Base-by-base conservation (phyloP, 1,284 basidiomycete species). In the Irpex rosettiformis region DNA sequence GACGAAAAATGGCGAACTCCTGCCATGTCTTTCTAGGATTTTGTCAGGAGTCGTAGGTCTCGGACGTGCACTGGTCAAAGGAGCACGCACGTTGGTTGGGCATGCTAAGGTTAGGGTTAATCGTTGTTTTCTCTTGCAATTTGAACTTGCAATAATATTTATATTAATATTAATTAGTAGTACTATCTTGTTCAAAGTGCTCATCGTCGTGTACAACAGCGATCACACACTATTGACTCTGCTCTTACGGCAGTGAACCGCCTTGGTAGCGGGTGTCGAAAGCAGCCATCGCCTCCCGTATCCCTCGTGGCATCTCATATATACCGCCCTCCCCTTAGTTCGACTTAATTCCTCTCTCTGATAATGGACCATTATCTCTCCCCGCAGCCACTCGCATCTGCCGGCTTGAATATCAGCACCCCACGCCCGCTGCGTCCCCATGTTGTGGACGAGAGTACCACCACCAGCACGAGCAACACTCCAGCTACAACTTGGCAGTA, bases 391-490 rank as follows among this genome's bases (percentile, higher is more conserved):
- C 13, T 28, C 13, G 49, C 11, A 25, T 27, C 37, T 10, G 56
- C 56, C 11, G 27, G 51, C 4, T 21, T 61, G 21, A 55, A 30
- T 30, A 61, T 61, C 30, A 27, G 57, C 27, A 18, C 40, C 2
- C 60, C 60, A 1, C 57, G 55, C 16, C 52, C 60, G 8, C 57
- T 61, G 4, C 60, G 60, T 21, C 49, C 60, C 49, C 57, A 56
- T 18, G 57, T 7, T 10, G 10, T 10, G 16, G 48, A 51, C 24
- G 48, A 51, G 21, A 25, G 27, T 16, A 27, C 48, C 7, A 51
- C 48, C 10, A 28, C 27, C 1, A 25, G 53, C 2, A 28, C 18
- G 3, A 25, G 51, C 5, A 45, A 49, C 8, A 43, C 52, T 3
- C 51, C 54, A 25, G 45, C 49, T n/a, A 49, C 56, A 11, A 40